These are phyloP conservation scores for Vanrija sp. DNA, from an alignment of 1,284 basidiomycete species.

Conservation along the genomic window DNA sequence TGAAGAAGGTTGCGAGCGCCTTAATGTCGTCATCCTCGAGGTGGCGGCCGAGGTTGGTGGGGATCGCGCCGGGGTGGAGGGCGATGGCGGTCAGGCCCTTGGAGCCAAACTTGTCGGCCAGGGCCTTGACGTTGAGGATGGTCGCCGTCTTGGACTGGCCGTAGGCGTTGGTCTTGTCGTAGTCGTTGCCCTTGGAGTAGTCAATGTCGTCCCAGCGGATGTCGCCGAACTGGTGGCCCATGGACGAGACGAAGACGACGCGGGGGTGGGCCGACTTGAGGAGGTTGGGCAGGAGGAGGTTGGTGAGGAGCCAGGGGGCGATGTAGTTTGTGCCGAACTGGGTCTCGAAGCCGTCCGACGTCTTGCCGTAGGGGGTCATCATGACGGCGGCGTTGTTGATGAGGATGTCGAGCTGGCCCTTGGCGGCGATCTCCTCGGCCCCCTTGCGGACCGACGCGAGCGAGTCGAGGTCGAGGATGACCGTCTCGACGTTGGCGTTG, in stretches of 20 bases:
- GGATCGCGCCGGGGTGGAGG: conserved; percentile 6
- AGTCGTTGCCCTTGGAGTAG: conserved; percentile 8
- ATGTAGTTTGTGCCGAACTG: conserved; percentile 37
- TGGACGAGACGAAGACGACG: conserved; percentile 17
- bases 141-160: conserved; percentile 20
- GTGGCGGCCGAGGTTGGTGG: conserved; percentile 8
- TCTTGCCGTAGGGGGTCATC: conserved; percentile 19
- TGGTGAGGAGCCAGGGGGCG: conserved; percentile 29
- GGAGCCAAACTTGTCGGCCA: conserved; percentile 10
- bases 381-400: conserved; percentile 35
- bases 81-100: conserved; percentile 13
- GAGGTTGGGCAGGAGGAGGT: conserved; percentile 15
- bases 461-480: conserved; percentile 15
- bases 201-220: conserved; percentile 16
- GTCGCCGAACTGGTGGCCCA: conserved; percentile 6
- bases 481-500: not conserved
- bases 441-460: conserved; percentile 10
- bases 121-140: conserved; percentile 8
- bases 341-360: conserved; percentile 30
- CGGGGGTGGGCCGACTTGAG: conserved; percentile 8
- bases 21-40: not conserved
- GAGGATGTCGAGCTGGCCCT: conserved; percentile 21
- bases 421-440: conserved; percentile 6
- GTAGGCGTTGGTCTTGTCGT: conserved; percentile 10
- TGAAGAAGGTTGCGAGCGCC: not conserved